Percentiles rank a stretch among this genome's conserved stretches.
These are phyloP conservation scores for Wickerhamomyces sp. DNA, from an alignment of 1,139 yeast genomes.

Conservation along the genomic window DNA sequence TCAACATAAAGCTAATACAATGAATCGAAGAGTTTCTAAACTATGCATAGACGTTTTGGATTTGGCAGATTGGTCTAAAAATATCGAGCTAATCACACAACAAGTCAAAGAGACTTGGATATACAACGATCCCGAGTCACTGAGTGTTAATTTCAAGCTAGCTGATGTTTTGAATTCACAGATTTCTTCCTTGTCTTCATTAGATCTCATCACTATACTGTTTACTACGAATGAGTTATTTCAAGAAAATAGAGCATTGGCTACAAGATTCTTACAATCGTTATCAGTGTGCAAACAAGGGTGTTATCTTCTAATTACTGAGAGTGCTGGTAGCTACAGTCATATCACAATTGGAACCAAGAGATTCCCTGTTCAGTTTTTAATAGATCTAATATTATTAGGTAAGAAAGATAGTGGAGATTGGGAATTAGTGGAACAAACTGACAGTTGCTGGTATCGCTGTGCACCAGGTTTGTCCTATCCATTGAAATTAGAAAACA, in stretches of 20 bases:
- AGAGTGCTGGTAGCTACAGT: constrained; percentile 88
- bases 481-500: constrained; percentile 73
- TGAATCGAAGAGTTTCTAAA: constrained; percentile 16
- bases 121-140: constrained; percentile 31
- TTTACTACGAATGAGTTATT: constrained; percentile 88
- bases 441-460: constrained; percentile 84
- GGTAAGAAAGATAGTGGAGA: constrained; percentile 51
- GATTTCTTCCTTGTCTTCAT: constrained; percentile 22
- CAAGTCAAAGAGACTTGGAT: constrained; percentile 51
- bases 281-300: constrained; percentile 50
- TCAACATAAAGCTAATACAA: constrained; percentile 37
- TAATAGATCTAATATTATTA: constrained; percentile 65
- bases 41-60: constrained; percentile 57
- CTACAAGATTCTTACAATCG: constrained; percentile 55
- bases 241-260: constrained; percentile 57
- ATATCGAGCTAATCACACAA: constrained; percentile 40
- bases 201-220: constrained; percentile 57
- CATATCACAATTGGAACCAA: constrained; percentile 72
- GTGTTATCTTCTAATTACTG: constrained; percentile 62
- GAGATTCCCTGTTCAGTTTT: constrained; percentile 76
- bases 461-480: constrained; percentile 53
- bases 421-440: constrained; percentile 62
- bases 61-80: constrained; percentile 70
- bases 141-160: constrained; percentile 43
- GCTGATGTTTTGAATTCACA: constrained; percentile 43